Evolutionary conservation across 2,329 filamentous ascomycete species (phyloP).

Genomic region (Aspergillus neoniger): DNA sequence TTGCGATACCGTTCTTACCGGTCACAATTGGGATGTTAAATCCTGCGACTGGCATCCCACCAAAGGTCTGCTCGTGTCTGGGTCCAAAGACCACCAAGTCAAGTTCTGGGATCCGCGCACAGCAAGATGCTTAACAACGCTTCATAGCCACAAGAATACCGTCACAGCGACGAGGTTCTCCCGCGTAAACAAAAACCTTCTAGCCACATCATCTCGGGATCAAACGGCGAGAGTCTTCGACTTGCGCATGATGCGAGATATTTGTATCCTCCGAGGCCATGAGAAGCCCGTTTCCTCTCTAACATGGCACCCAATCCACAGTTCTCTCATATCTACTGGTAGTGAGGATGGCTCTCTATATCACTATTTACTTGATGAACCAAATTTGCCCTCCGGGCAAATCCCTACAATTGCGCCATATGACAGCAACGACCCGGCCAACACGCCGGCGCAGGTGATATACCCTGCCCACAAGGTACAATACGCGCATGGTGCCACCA

Average conservation of each 20-base stretch:
- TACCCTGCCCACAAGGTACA: slow-evolving; percentile 85
- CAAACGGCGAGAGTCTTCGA: slow-evolving; percentile 93
- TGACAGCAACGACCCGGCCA: slow-evolving; percentile 76
- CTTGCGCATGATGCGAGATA: slow-evolving; percentile 96
- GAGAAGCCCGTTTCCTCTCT: slow-evolving; percentile 95
- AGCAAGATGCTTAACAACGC: slow-evolving; percentile 83
- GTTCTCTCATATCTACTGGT: slow-evolving; percentile 84
- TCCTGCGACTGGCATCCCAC: slow-evolving; percentile 96
- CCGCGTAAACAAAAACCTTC: slow-evolving; percentile 75
- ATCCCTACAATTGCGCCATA: slow-evolving; percentile 76
- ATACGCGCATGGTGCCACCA: slow-evolving; percentile 89
- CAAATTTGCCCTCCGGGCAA: slow-evolving; percentile 76
- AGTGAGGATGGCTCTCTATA: slow-evolving; percentile 86
- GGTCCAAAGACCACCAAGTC: slow-evolving; percentile 95
- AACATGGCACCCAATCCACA: slow-evolving; percentile 90
- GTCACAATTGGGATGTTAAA: slow-evolving; percentile 98
- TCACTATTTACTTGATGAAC: slow-evolving; percentile 95
- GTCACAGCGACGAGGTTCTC: slow-evolving; percentile 93
- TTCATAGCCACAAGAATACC: slow-evolving; percentile 96
- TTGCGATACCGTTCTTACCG: slow-evolving; percentile 79
- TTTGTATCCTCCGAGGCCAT: slow-evolving; percentile 87
- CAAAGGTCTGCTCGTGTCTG: slow-evolving; percentile 90
- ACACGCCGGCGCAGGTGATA: slow-evolving; percentile 83
- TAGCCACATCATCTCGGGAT: slow-evolving; percentile 91
- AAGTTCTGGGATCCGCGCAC: slow-evolving; percentile 98